Base-by-base conservation (phyloP, 2,329 filamentous ascomycete species). In the Botrytis aclada region DNA sequence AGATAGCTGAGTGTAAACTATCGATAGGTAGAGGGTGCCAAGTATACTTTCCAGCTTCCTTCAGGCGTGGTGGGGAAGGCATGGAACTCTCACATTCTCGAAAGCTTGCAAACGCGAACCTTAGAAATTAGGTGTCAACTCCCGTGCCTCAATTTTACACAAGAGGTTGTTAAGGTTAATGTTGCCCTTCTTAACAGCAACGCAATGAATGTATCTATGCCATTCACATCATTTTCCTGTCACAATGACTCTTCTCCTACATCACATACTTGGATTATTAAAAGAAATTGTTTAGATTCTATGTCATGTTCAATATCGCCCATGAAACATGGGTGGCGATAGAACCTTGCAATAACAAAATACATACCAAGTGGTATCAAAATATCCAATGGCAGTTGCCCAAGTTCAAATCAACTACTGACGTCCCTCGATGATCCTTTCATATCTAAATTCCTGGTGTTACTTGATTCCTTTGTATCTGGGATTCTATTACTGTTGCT, bases 391-490 rank as follows among this genome's bases (percentile, higher is more conserved):
- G 25, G 29, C 25, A 16, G 12, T 54, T 29, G 7, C n/a, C 51
- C 8, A 5, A 1, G 4, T n/a, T n/a, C n/a, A 12, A 2, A n/a
- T 7, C 25, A 29, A 29, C 25, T 29, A 54, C 47, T 12, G 14
- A 8, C 10, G 0, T 29, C 47, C 25, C 10, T 54, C 5, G 12
- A 54, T 54, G 12, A 9, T 14, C 25, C 4, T 14, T n/a, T 54
- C 5, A 6, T 6, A 54, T 54, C 4, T 54, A 7, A 25, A 6
- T 8, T 54, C 51, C 16, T 18, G 43, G 0, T 0, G 79, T 90
- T 76, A 89, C 89, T 70, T 88, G 88, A 0, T 82, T 89, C 16
- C 85, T 87, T 47, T 84, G 86, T 5, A 83, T 89, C 74, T 86
- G 86, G 83, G 87, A 85, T 85, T 85, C 86, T 70, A 86, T 86